Evolutionary conservation across 202 grass and related monocot genomes (phyloP), one percentile per base, ranked within the genome.

Genomic region (Cymbopogon flexuosus): DNA sequence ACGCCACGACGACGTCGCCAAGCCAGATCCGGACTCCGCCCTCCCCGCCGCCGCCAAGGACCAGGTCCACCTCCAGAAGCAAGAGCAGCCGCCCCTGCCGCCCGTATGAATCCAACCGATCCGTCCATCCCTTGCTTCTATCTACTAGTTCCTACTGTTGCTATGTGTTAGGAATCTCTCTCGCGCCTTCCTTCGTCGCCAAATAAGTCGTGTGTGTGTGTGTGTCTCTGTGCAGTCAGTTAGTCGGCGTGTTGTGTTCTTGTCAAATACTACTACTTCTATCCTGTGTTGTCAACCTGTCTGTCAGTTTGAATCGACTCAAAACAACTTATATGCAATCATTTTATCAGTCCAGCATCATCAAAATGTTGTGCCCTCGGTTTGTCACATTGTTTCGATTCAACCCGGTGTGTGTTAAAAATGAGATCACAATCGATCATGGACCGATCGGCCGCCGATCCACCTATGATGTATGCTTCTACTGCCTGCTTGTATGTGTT

Each of bases 31-130:
- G 5, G 75, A 46, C 21, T 13, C 12, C 80, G 19, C n/a, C 54
- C 47, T 51, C 47, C 47, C 47, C 14, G 35, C 4, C 39, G 11
- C 11, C 77, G 57, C 13, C 81, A 77, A 89, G 67, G 63, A 66
- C 58, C 9, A 47, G 13, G 56, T 9, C 18, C 52, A 22, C 6
- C 35, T 36, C 35, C 35, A 59, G 9, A 72, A 89, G 80, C 61
- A 45, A 24, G 70, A 89, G 77, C 42, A 46, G 11, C 69, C 33
- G 41, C 83, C 86, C 39, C 51, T 79, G 16, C 83, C 79, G 56
- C 88, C 84, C 68, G 88, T 84, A 59, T 84, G 76, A 88, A 22
- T 7, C 3, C 0, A 4, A 37, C 23, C 23, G 10, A 40, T 40
- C 39, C 7, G 12, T 60, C 9, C 42, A 24, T 27, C 9, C 57